A percentile compares a stretch with the other conserved stretches of the same genome.
Conservation (phyloP, 768 basidiomycete species). For the Agrocybe chaxingu region DNA sequence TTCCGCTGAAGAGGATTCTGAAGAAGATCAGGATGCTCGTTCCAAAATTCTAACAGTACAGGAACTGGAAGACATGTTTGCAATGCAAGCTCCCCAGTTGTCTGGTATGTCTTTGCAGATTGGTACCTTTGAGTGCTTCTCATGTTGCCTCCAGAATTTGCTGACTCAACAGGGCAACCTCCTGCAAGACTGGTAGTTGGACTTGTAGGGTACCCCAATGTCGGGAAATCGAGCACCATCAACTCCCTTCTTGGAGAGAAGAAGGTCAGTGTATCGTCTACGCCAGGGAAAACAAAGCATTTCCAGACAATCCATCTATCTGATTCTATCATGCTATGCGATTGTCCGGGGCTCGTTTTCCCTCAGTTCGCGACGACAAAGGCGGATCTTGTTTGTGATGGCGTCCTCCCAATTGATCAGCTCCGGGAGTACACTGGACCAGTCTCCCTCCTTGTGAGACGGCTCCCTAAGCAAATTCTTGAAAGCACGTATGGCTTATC, state of each 20-base stretch:
- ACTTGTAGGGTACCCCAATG: slow-evolving; percentile 97
- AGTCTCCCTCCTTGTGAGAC: slow-evolving; percentile 66
- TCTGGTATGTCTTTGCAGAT: slow-evolving; percentile 41
- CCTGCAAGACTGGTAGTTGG: slow-evolving; percentile 75
- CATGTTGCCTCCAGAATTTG: slow-evolving; percentile 46
- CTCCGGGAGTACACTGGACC: slow-evolving; percentile 92
- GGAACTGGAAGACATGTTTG: slow-evolving; percentile 85
- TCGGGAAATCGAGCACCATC: slow-evolving; percentile 97
- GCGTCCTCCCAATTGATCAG: slow-evolving; percentile 96
- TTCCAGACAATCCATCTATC: slow-evolving; percentile 98
- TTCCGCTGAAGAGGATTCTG: slow-evolving; percentile 51
- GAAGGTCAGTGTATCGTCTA: slow-evolving; percentile 97
- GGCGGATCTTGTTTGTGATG: slow-evolving; percentile 94
- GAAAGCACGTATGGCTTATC: slow-evolving; percentile 87
- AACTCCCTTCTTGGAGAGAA: slow-evolving; percentile 95
- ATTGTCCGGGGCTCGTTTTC: slow-evolving; percentile 97
- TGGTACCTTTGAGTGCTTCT: no score
- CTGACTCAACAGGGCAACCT: slow-evolving; percentile 49
- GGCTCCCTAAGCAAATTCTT: slow-evolving; percentile 80
- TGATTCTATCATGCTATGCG: slow-evolving; percentile 81
- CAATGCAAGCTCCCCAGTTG: slow-evolving; percentile 66
- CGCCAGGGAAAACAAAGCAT: slow-evolving; percentile 98
- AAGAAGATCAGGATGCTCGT: slow-evolving; percentile 56
- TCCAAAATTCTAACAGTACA: slow-evolving; percentile 79
- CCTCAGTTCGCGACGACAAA: slow-evolving; percentile 98